A percentile compares a stretch with the other conserved stretches of the same genome.
These are phyloP conservation scores for Pulveroboletus sp. DNA, from an alignment of 768 basidiomycete genomes.

Conservation along the genomic window DNA sequence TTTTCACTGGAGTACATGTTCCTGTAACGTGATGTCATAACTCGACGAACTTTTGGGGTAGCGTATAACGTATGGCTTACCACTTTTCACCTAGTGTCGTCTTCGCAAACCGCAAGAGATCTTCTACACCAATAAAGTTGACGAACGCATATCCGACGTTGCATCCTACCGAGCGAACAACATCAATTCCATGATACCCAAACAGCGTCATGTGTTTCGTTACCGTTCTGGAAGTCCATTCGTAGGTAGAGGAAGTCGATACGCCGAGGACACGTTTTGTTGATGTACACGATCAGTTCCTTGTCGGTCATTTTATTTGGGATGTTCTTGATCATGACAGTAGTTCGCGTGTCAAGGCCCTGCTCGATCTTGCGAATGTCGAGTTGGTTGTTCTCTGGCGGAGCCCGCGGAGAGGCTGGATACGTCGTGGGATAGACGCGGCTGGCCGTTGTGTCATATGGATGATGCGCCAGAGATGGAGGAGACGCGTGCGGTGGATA, in stretches of 20 bases:
- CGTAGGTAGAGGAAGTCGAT: conserved; percentile 86
- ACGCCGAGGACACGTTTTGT: conserved; percentile 63
- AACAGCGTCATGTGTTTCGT: conserved; percentile 13
- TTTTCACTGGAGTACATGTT: conserved; percentile 93
- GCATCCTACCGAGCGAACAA: conserved; percentile 45
- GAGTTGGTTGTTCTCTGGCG: conserved; percentile 50
- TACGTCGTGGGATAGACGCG: conserved; percentile 22
- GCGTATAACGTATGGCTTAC: conserved; percentile 35
- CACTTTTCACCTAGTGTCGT: conserved; percentile 76
- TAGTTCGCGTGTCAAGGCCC: conserved; percentile 76
- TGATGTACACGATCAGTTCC: conserved; percentile 64
- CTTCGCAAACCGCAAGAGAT: conserved; percentile 72
- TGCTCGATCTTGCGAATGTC: conserved; percentile 69
- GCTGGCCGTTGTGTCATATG: conserved; percentile 15
- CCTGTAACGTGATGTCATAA: conserved; percentile 39
- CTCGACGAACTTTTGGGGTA: not conserved
- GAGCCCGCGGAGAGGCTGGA: conserved; percentile 24
- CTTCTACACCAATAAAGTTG: conserved; percentile 78
- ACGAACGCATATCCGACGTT: conserved; percentile 86
- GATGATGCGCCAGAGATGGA: conserved; percentile 12
- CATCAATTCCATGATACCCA: not conserved
- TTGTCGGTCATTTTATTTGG: conserved; percentile 87
- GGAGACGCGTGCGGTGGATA: conserved; percentile 27
- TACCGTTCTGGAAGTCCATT: conserved; percentile 83
- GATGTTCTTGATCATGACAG: conserved; percentile 89